Conservation (phyloP, 2,329 filamentous ascomycete species). For the Botryotinia calthae region DNA sequence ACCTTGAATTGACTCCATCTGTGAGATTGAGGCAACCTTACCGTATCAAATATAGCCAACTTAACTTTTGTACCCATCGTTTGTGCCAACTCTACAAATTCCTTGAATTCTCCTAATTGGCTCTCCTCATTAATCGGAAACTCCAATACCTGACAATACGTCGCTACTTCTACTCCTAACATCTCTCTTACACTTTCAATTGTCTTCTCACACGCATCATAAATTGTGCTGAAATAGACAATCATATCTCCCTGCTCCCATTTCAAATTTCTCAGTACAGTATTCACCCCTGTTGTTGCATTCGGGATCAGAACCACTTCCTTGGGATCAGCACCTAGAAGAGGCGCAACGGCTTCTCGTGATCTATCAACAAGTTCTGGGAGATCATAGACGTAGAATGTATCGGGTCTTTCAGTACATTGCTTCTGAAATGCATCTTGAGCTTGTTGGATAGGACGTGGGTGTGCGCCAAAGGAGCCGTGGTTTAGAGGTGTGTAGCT, state of each 20-base stretch:
- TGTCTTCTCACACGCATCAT: slow-evolving; percentile 73
- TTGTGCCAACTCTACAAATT: not conserved
- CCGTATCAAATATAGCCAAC: slow-evolving; percentile 11
- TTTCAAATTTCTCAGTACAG: slow-evolving; percentile 67
- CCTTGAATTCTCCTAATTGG: not conserved
- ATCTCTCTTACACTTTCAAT: slow-evolving; percentile 57
- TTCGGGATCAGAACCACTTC: slow-evolving; percentile 77
- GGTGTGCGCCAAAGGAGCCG: slow-evolving; percentile 78
- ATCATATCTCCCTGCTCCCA: slow-evolving; percentile 69
- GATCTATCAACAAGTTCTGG: slow-evolving; percentile 60
- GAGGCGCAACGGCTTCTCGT: slow-evolving; percentile 59
- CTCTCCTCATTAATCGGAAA: slow-evolving; percentile 66
- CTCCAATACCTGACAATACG: slow-evolving; percentile 50
- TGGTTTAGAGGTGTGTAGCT: slow-evolving; percentile 34
- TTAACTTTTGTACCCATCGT: not conserved
- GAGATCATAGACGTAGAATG: slow-evolving; percentile 70
- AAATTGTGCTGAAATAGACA: slow-evolving; percentile 74
- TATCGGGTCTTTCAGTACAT: slow-evolving; percentile 66
- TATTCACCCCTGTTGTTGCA: slow-evolving; percentile 75
- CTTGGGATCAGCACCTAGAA: slow-evolving; percentile 63
- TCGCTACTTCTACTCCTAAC: slow-evolving; percentile 16
- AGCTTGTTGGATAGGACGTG: slow-evolving; percentile 56
- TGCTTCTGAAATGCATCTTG: slow-evolving; percentile 64
- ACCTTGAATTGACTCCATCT: not conserved
- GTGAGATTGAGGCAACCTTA: slow-evolving; percentile 40